Percentiles rank a stretch among this genome's conserved stretches.
Conservation (phyloP, 169 alveolate genomes). For the Plasmodium malariae region DNA sequence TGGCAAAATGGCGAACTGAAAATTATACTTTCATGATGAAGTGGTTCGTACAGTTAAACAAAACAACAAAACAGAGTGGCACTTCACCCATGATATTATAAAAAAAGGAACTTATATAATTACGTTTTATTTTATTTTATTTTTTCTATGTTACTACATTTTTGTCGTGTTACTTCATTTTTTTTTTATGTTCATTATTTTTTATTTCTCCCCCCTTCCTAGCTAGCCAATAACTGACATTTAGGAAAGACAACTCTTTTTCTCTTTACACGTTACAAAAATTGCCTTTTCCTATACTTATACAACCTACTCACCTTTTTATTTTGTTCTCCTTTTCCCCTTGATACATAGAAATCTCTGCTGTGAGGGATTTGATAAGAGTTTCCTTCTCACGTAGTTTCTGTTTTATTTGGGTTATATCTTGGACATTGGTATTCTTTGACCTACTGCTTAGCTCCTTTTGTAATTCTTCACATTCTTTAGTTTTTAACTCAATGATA, state of each 20-base stretch:
- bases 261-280: background rate
- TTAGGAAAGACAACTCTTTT: background rate
- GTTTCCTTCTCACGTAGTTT: constrained; percentile 57
- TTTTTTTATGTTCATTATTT: too few relatives aligned
- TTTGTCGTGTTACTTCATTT: too few relatives aligned
- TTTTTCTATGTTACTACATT: too few relatives aligned
- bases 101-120: too few relatives aligned
- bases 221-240: too few relatives aligned
- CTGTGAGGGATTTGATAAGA: constrained; percentile 55
- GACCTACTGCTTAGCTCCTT: constrained; percentile 9
- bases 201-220: too few relatives aligned
- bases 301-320: background rate
- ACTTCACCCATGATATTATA: too few relatives aligned
- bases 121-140: too few relatives aligned
- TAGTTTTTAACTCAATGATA: constrained; percentile 26
- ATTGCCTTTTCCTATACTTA: background rate
- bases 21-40: too few relatives aligned
- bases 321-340: constrained; percentile 12
- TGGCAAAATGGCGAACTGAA: too few relatives aligned
- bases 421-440: constrained; percentile 33
- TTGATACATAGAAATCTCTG: constrained; percentile 75
- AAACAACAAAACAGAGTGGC: too few relatives aligned
- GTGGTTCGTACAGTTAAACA: too few relatives aligned
- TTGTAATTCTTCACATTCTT: constrained; percentile 67
- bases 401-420: constrained; percentile 32